Evolutionary conservation across 1,284 basidiomycete genomes (phyloP).

Genomic region (Pseudomicrostroma phylloplanum): DNA sequence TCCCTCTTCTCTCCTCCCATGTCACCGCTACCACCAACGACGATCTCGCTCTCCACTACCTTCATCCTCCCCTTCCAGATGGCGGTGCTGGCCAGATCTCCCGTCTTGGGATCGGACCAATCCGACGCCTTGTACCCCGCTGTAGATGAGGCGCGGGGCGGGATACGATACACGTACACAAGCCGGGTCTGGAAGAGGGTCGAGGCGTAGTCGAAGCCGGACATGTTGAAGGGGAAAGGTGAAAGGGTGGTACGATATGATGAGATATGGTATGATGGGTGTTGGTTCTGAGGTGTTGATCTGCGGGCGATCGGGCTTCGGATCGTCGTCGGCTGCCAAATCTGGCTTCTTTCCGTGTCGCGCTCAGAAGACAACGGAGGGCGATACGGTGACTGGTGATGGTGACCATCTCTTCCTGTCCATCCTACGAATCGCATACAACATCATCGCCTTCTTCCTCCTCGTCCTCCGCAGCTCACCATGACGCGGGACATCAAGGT

Average conservation of each 20-base stretch:
- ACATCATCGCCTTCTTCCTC: no score
- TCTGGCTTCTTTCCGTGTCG: no score
- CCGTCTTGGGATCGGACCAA: constrained; percentile 63
- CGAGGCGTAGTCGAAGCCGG: not conserved
- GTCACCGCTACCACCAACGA: not conserved
- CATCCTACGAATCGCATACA: no score
- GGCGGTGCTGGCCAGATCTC: not conserved
- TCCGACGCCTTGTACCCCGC: constrained; percentile 51
- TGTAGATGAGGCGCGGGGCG: constrained; percentile 66
- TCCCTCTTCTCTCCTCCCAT: constrained; percentile 33
- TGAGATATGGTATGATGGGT: no score
- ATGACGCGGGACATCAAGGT: constrained; percentile 87
- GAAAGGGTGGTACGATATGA: not conserved
- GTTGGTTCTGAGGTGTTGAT: no score
- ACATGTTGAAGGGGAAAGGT: not conserved
- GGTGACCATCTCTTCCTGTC: no score
- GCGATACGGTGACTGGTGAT: no score
- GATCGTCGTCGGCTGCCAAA: no score
- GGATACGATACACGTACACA: constrained; percentile 39
- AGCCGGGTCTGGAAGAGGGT: constrained; percentile 6
- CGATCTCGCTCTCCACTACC: constrained; percentile 62
- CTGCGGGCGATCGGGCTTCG: no score
- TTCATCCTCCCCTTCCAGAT: constrained; percentile 85
- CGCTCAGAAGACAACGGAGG: no score
- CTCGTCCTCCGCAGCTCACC: not conserved